Base-by-base conservation (phyloP, 805 yeast species). In the Scheffersomyces amazonensis region DNA sequence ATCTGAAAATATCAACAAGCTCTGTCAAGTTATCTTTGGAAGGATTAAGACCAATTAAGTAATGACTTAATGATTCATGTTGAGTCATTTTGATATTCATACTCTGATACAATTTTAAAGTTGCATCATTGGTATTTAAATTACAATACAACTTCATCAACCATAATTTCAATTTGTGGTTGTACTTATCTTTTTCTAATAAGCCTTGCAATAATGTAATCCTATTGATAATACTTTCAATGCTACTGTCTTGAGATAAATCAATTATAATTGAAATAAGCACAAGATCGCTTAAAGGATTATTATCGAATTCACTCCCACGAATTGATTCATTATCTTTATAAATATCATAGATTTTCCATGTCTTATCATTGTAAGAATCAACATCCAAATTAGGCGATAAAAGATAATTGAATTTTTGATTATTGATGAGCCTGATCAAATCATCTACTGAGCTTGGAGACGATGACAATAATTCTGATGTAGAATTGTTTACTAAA, bases 1-100 rank as follows among this genome's bases (percentile, higher is more conserved):
- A 70, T 1, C 66, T 54, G 32, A 63, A 64, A 4, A 72, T 64
- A 16, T 56, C 48, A 10, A 65, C 44, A 25, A 62, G 42, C 24
- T 46, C 49, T n/a, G 66, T 53, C 7, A 78, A 48, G 18, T 65
- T 62, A 2, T 57, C 50, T 12, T 67, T 60, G 2, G 64, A 49
- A 0, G 87, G 86, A 27, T 53, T 56, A 1, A 70, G 44, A 0
- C 78, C 53, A 1, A 80, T 65, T 18, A 69, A 47, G 19, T 39
- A 59, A 44, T 74, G 69, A 10, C 81, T 75, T 33, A 85, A 56
- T 0, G 87, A 75, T 51, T 90, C 96, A 35, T 73, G 67, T 59
- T 91, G 98, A 7, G 89, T 60, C 62, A 82, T 80, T 52, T 84
- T 87, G 48, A 88, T 75, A 25, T 79, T 76, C 36, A 90, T 58